Conservation (phyloP, 2,329 filamentous ascomycete species). For the Aspergillus sclerotialis region DNA sequence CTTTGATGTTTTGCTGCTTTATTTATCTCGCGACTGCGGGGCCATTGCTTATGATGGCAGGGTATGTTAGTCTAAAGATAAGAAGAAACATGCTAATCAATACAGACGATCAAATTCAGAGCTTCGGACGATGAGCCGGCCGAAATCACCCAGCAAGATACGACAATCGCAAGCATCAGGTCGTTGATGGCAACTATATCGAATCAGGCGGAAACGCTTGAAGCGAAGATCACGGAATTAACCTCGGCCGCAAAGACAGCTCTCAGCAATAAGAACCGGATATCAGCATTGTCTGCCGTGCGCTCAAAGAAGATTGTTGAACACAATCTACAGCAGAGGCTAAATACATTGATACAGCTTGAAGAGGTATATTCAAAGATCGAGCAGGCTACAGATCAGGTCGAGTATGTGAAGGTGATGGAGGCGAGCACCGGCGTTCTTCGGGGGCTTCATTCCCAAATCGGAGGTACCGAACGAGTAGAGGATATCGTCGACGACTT, state of each 20-base stretch:
- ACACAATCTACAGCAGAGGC: conserved; percentile 61
- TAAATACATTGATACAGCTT: conserved; percentile 68
- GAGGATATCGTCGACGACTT: conserved; percentile 69
- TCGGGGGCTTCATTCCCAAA: conserved; percentile 63
- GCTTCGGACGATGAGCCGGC: conserved; percentile 39
- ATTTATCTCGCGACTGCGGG: conserved; percentile 61
- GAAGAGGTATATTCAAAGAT: conserved; percentile 79
- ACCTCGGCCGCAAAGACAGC: conserved; percentile 59
- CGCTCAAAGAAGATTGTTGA: conserved; percentile 79
- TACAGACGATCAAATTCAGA: conserved; percentile 67
- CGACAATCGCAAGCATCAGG: conserved; percentile 71
- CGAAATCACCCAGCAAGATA: conserved; percentile 68
- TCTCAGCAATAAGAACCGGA: conserved; percentile 63
- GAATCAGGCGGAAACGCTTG: conserved; percentile 59
- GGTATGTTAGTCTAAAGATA: conserved; percentile 21
- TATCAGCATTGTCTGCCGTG: conserved; percentile 69
- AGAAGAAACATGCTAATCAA: conserved; percentile 11
- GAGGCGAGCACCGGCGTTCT: conserved; percentile 68
- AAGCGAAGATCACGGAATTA: conserved; percentile 44
- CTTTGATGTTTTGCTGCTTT: conserved; percentile 62
- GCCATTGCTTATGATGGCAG: conserved; percentile 42
- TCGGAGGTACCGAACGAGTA: conserved; percentile 70
- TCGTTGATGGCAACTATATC: conserved; percentile 63
- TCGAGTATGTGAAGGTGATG: conserved; percentile 78
- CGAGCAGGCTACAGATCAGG: conserved; percentile 76